Percentiles rank a stretch among this genome's conserved stretches.
These are phyloP conservation scores for Podila horticola DNA, from an alignment of 192 early-diverging fungal genomes.

Conservation along the genomic window DNA sequence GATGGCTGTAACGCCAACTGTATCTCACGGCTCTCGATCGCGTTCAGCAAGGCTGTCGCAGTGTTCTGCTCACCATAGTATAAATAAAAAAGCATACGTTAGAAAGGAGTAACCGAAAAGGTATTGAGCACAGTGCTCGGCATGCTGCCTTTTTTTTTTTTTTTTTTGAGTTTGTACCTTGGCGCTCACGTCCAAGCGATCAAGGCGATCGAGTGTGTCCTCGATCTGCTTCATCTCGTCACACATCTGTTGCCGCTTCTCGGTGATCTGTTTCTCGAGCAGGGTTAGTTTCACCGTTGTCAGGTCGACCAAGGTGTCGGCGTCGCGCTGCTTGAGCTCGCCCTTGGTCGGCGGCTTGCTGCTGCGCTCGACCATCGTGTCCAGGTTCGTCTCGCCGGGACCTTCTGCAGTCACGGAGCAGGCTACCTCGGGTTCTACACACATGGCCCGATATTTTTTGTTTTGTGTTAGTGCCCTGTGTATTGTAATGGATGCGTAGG, in stretches of 20 bases:
- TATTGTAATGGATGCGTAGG: not conserved
- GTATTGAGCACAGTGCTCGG: not conserved
- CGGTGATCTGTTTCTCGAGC: not conserved
- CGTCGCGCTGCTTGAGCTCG: not conserved
- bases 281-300: not conserved
- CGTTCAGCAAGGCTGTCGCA: conserved; percentile 15
- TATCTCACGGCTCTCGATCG: conserved; percentile 34
- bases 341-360: no score
- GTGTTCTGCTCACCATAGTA: not conserved
- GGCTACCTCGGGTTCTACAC: no score
- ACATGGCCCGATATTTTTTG: no score
- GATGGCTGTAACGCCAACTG: conserved; percentile 28
- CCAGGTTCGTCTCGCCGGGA: no score
- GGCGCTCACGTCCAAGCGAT: conserved; percentile 14
- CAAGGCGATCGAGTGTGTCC: conserved; percentile 5
- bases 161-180: conserved; percentile 8
- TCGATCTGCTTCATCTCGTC: conserved; percentile 14
- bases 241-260: conserved; percentile 5
- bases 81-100: not conserved
- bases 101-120: not conserved
- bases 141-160: not conserved
- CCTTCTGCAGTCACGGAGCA: no score
- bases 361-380: no score
- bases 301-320: conserved; percentile 7
- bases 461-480: not conserved